phyloP scores from a whole-genome alignment of 306 rosid species.

The Begonia peltatifolia region DNA sequence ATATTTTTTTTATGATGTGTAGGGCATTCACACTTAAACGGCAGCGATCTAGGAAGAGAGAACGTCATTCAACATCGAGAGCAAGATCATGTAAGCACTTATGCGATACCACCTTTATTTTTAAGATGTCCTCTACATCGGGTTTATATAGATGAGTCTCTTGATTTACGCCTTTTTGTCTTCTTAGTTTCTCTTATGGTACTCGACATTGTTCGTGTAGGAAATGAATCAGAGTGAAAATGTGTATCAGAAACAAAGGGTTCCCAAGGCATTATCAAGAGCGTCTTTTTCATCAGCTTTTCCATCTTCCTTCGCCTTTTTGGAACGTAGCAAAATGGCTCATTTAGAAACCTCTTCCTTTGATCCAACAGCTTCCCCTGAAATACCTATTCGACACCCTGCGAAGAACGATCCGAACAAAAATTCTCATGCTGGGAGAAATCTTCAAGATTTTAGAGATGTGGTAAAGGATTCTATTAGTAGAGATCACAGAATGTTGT shows the following conservation, averaged over 20 bases:
- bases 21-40: slow-evolving; percentile 42
- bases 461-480: slow-evolving; percentile 89
- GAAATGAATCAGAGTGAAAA: slow-evolving; percentile 36
- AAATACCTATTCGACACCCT: slow-evolving; percentile 50
- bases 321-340: slow-evolving; percentile 45
- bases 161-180: background rate
- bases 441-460: slow-evolving; percentile 62
- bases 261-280: slow-evolving; percentile 66
- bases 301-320: slow-evolving; percentile 63
- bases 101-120: background rate
- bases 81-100: slow-evolving; percentile 27
- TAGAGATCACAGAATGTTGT: slow-evolving; percentile 55
- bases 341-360: slow-evolving; percentile 41
- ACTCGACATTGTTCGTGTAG: slow-evolving; percentile 26
- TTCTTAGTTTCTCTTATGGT: background rate
- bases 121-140: background rate
- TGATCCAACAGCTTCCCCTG: slow-evolving; percentile 35
- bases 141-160: background rate
- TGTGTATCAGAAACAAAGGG: slow-evolving; percentile 45
- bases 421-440: slow-evolving; percentile 21
- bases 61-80: slow-evolving; percentile 21
- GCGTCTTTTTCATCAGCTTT: slow-evolving; percentile 79
- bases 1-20: slow-evolving; percentile 1
- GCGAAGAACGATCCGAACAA: slow-evolving; percentile 1
- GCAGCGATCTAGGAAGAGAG: slow-evolving; percentile 45